These are phyloP conservation scores for Fraxinus quadrangulata DNA, from an alignment of 257 asterid species.

Conservation along the genomic window DNA sequence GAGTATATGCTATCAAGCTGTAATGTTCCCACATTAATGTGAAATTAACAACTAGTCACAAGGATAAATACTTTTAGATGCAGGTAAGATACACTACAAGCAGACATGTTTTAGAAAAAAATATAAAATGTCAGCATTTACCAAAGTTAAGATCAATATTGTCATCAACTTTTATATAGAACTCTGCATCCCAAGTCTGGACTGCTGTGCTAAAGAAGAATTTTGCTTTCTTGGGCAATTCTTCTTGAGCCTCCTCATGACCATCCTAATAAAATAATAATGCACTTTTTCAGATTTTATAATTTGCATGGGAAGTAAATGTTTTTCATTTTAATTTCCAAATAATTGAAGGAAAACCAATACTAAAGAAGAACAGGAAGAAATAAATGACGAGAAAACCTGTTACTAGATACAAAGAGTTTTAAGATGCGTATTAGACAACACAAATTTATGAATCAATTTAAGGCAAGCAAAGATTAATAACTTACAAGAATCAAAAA, in stretches of 20 bases:
- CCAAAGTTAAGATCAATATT: slow-evolving; percentile 74
- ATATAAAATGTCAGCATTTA: slow-evolving; percentile 33
- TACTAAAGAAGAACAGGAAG: neutral
- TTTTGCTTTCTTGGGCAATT: slow-evolving; percentile 80
- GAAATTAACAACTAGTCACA: neutral
- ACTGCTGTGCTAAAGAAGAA: slow-evolving; percentile 80
- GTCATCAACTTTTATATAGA: slow-evolving; percentile 79
- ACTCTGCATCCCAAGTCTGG: slow-evolving; percentile 94
- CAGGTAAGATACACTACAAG: neutral
- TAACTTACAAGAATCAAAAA: slow-evolving; percentile 82
- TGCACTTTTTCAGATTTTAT: slow-evolving; percentile 1
- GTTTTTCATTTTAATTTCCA: neutral
- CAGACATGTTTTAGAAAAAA: slow-evolving; percentile 3
- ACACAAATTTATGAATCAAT: slow-evolving; percentile 12
- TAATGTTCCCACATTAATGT: neutral
- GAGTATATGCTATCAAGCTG: neutral
- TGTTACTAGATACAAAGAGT: neutral
- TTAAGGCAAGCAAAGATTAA: slow-evolving; percentile 2
- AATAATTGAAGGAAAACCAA: neutral
- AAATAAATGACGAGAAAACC: neutral
- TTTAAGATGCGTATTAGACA: slow-evolving; percentile 1
- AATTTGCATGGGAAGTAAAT: neutral
- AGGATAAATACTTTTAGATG: slow-evolving; percentile 7
- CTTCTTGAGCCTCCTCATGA: slow-evolving; percentile 95
- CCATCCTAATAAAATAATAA: slow-evolving; percentile 49